phyloP scores from a whole-genome alignment of 2,329 filamentous ascomycete genomes.

The Fusarium algeriense region DNA sequence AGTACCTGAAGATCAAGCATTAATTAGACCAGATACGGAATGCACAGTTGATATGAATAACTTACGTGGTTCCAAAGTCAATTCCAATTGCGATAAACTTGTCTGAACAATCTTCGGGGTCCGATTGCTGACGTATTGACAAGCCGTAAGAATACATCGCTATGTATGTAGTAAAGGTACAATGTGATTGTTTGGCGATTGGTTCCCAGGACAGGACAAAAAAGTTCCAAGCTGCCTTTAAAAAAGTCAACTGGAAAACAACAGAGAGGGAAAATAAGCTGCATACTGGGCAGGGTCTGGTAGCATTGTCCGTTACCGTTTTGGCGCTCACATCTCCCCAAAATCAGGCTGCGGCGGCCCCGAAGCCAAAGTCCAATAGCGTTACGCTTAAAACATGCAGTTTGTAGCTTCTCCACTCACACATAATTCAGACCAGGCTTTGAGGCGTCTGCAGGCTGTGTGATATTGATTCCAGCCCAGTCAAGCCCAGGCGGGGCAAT shows the following conservation, averaged over 20 bases:
- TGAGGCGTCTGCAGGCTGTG: not conserved
- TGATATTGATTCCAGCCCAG: not conserved
- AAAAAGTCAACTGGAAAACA: not conserved
- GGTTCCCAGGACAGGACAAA: not conserved
- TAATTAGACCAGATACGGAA: accelerated
- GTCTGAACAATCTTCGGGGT: not conserved
- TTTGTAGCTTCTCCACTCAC: not conserved
- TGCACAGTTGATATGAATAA: accelerated
- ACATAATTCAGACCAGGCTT: not conserved
- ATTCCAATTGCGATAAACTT: not conserved
- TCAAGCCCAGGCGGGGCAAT: no score
- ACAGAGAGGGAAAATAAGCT: not conserved
- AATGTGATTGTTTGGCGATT: not conserved
- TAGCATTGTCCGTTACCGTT: no score
- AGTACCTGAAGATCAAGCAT: slow-evolving; percentile 1
- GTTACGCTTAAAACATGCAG: not conserved
- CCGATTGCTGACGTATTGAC: not conserved
- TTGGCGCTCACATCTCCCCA: not conserved
- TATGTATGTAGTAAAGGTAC: no score
- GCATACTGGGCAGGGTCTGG: no score
- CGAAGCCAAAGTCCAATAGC: not conserved
- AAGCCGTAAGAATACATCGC: not conserved
- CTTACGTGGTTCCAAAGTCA: slow-evolving; percentile 6
- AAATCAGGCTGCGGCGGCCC: not conserved
- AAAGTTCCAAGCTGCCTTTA: not conserved